These are phyloP conservation scores for Torulaspora quercuum DNA, from an alignment of 805 yeast genomes.

Conservation along the genomic window DNA sequence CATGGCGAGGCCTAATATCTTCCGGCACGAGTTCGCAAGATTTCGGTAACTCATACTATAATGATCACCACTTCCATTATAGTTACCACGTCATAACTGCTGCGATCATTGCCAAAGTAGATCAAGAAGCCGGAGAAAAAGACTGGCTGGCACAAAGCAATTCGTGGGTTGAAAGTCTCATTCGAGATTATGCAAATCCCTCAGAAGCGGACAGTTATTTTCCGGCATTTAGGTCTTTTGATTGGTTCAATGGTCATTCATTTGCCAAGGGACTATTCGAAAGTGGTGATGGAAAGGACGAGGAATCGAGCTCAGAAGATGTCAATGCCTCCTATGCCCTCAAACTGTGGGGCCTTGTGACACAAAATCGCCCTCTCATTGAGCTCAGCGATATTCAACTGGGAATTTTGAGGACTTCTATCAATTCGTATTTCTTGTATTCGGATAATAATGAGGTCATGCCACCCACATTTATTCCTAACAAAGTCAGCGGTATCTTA, in stretches of 20 bases:
- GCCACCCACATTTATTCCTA: constrained; percentile 53
- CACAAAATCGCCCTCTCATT: constrained; percentile 51
- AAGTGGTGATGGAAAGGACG: constrained; percentile 72
- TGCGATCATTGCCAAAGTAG: constrained; percentile 59
- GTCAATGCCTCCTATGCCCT: constrained; percentile 67
- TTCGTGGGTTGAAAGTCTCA: constrained; percentile 53
- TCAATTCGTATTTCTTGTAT: constrained; percentile 54
- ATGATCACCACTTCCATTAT: constrained; percentile 76
- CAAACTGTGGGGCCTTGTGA: constrained; percentile 60
- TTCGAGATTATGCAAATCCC: constrained; percentile 70
- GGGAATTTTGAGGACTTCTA: constrained; percentile 52
- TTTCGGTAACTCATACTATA: constrained; percentile 67
- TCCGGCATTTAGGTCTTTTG: constrained; percentile 66
- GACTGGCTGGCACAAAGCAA: constrained; percentile 54
- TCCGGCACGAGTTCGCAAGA: constrained; percentile 60
- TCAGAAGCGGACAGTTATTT: constrained; percentile 50
- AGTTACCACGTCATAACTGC: constrained; percentile 72
- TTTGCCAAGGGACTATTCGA: constrained; percentile 73
- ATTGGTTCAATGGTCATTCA: constrained; percentile 75
- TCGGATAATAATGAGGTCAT: constrained; percentile 51
- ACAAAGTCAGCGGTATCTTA: constrained; percentile 69
- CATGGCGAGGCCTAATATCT: constrained; percentile 77
- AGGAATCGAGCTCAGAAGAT: constrained; percentile 73
- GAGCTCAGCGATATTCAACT: constrained; percentile 56
- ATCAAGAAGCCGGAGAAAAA: constrained; percentile 41